Evolutionary conservation across 2,329 filamentous ascomycete species (phyloP).

Genomic region (Tothia fuscella): DNA sequence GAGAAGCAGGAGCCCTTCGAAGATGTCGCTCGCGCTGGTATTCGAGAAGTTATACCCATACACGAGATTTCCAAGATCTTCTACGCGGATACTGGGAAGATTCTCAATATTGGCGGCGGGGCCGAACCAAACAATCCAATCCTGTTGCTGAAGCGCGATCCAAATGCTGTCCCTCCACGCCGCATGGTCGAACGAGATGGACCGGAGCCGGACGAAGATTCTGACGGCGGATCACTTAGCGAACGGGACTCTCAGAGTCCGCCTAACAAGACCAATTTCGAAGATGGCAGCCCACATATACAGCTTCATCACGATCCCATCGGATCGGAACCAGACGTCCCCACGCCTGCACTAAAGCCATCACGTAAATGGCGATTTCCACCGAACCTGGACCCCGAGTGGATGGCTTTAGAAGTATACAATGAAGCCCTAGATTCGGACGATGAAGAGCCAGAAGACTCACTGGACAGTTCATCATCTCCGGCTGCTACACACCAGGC

Average conservation of each 20-base stretch:
- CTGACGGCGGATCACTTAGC: too few species aligned
- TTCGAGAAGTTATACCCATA: conserved; percentile 55
- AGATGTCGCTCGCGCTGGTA: conserved; percentile 48
- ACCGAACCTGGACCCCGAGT: conserved; percentile 70
- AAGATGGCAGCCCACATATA: conserved; percentile 34
- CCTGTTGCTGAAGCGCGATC: conserved; percentile 60
- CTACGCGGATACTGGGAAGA: conserved; percentile 81
- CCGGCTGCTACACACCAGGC: conserved; percentile 14
- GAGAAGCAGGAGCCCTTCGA: conserved; percentile 51
- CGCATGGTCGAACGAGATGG: conserved; percentile 40
- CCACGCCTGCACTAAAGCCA: conserved; percentile 13
- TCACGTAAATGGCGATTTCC: conserved; percentile 47
- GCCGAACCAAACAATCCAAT: conserved; percentile 61
- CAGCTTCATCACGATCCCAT: conserved; percentile 30
- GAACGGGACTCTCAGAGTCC: conserved; percentile 28
- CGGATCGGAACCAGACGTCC: conserved; percentile 8
- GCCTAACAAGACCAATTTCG: conserved; percentile 20
- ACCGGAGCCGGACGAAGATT: conserved; percentile 19
- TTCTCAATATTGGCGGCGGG: conserved; percentile 67
- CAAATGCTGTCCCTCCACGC: conserved; percentile 49
- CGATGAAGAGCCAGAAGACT: conserved; percentile 27
- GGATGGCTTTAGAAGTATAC: conserved; percentile 83
- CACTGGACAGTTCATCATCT: conserved; percentile 12
- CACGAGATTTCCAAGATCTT: conserved; percentile 81
- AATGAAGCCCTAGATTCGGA: conserved; percentile 48